These are phyloP conservation scores for Colletotrichum eremochloae DNA, from an alignment of 2,329 filamentous ascomycete species.

Conservation along the genomic window DNA sequence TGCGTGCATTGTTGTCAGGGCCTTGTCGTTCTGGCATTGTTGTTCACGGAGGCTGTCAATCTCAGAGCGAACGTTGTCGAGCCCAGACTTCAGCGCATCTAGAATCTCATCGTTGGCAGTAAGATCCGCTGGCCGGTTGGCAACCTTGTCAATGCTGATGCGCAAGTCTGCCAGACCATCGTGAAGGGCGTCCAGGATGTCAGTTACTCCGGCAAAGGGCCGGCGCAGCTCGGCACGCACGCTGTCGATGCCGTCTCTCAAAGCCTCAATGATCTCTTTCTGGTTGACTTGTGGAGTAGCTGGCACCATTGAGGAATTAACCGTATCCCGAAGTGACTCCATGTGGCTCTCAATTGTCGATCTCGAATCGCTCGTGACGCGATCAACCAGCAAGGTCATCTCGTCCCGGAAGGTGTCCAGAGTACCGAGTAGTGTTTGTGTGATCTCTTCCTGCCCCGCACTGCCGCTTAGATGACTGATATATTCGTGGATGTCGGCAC, in stretches of 20 bases:
- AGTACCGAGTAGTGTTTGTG: constrained; percentile 75
- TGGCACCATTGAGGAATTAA: constrained; percentile 78
- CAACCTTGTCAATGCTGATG: constrained; percentile 80
- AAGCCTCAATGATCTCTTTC: constrained; percentile 78
- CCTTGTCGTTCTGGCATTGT: constrained; percentile 57
- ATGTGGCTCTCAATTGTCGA: constrained; percentile 86
- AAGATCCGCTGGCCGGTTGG: constrained; percentile 84
- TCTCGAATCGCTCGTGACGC: constrained; percentile 64
- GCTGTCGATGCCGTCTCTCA: constrained; percentile 79
- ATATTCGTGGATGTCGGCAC: constrained; percentile 84
- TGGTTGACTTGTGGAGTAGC: constrained; percentile 65
- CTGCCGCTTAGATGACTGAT: constrained; percentile 77
- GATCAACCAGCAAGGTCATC: constrained; percentile 71
- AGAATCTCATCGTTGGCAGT: constrained; percentile 91
- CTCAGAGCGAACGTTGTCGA: constrained; percentile 81
- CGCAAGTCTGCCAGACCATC: constrained; percentile 87
- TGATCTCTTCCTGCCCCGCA: constrained; percentile 81
- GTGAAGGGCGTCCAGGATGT: constrained; percentile 90
- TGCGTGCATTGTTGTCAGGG: constrained; percentile 67
- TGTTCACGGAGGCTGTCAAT: constrained; percentile 81
- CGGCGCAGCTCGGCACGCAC: constrained; percentile 81
- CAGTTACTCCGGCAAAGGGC: constrained; percentile 79
- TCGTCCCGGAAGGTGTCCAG: constrained; percentile 78
- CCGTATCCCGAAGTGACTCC: constrained; percentile 82
- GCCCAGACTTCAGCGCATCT: constrained; percentile 85